phyloP scores from a whole-genome alignment of 2,329 filamentous ascomycete species.

The Zalaria sp. region DNA sequence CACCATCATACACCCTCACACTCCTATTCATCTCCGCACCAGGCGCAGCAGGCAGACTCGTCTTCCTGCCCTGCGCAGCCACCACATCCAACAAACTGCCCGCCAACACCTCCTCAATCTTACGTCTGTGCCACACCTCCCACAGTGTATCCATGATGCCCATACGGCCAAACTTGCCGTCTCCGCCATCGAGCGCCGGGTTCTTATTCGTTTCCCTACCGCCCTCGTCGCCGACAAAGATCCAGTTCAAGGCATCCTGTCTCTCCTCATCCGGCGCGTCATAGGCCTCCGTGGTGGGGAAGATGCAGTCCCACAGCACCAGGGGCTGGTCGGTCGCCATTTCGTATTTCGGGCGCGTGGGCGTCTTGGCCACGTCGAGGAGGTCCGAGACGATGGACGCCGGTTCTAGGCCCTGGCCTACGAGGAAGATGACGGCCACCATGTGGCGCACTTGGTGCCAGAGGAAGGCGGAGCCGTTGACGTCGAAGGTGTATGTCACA shows the following conservation, averaged over 20 bases:
- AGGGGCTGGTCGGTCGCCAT: slow-evolving; percentile 85
- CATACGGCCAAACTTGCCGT: slow-evolving; percentile 48
- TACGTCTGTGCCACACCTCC: slow-evolving; percentile 67
- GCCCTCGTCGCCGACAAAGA: slow-evolving; percentile 58
- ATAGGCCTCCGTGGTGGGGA: slow-evolving; percentile 27
- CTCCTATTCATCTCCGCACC: slow-evolving; percentile 16
- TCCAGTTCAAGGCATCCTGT: slow-evolving; percentile 58
- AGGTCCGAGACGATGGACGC: slow-evolving; percentile 60
- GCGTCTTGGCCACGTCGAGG: slow-evolving; percentile 57
- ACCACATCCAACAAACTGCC: slow-evolving; percentile 56
- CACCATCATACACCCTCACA: slow-evolving; percentile 45
- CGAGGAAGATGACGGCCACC: slow-evolving; percentile 79
- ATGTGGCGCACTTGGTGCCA: slow-evolving; percentile 98
- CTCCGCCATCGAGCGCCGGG: slow-evolving; percentile 24
- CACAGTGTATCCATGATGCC: slow-evolving; percentile 65
- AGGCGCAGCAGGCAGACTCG: slow-evolving; percentile 8
- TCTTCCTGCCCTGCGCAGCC: slow-evolving; percentile 24
- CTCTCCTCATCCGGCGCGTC: slow-evolving; percentile 18
- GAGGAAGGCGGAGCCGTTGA: slow-evolving; percentile 83
- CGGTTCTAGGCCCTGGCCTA: slow-evolving; percentile 74
- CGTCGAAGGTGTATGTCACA: slow-evolving; percentile 75
- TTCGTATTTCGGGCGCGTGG: slow-evolving; percentile 69
- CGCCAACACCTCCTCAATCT: slow-evolving; percentile 81
- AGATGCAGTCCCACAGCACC: slow-evolving; percentile 92
- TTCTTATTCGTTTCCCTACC: slow-evolving; percentile 18